Evolutionary conservation across 495 filamentous ascomycete genomes (phyloP), one percentile per base, ranked within the genome.

Genomic region (Aspergillus sclerotiicarbonarius): DNA sequence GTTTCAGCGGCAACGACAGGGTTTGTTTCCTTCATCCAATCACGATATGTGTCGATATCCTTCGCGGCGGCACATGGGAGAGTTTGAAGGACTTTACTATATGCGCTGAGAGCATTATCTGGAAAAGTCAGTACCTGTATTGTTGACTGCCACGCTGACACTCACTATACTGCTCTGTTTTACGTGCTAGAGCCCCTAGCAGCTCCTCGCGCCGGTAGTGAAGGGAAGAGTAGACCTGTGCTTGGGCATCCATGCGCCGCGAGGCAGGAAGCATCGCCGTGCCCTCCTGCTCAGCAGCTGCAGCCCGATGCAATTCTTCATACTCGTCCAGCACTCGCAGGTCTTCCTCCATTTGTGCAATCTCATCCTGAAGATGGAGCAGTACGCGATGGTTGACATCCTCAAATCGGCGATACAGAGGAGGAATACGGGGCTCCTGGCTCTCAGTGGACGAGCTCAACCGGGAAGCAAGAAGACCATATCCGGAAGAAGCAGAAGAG

Each of bases 371-470:
- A 1, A 97, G 82, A 64, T 94, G 84, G 2, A 97, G 77, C 3
- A 97, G 79, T 12, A 96, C 76, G 16, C 93, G 87, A 66, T 96
- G 90, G 64, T 96, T 96, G 5, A 96, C 73, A 8, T 82, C 79
- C 65, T 89, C 88, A 64, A 97, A 97, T 57, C 88, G 88, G 35
- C 92, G 86, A 70, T 95, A 96, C 15, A 97, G 82, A 7, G 90
- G 90, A 9, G 79, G 80, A 31, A 87, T 77, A 3, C 66, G 61
- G 3, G 60, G 61, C 30, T 74, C 72, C 10, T 70, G 65, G 19
- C 69, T 68, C 32, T 57, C 51, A 18, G 60, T 56, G 18, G 71
- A 72, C 6, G 77, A 70, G 29, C 82, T 81, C 46, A 91, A 74
- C 33, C 80, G 83, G 3, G 82, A 80, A 21, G 88, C 85, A 35